These are phyloP conservation scores for Beta lomatogona DNA, from an alignment of 179 eudicot genomes.

Conservation along the genomic window DNA sequence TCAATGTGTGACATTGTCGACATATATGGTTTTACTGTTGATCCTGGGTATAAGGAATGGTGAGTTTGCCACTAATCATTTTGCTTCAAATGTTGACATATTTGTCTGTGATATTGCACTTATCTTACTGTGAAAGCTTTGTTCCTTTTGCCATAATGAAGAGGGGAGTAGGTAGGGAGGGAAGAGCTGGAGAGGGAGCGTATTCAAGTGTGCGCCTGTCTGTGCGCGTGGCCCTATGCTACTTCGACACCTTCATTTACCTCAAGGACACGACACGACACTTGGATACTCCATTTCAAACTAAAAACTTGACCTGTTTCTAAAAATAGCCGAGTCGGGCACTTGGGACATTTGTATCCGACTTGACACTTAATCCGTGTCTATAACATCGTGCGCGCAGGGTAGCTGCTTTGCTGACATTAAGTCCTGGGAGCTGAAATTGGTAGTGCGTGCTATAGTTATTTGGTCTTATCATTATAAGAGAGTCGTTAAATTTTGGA, in stretches of 20 bases:
- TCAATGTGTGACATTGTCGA: slow-evolving; percentile 97
- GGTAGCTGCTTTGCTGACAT: not conserved
- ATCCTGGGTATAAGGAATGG: slow-evolving; percentile 98
- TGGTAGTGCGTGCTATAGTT: not conserved
- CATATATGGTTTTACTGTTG: slow-evolving; percentile 97
- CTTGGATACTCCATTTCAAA: too few species aligned
- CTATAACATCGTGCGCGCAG: not conserved
- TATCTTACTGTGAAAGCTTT: too few species aligned
- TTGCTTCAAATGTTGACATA: not conserved
- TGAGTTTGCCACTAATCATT: slow-evolving; percentile 30
- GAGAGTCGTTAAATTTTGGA: not conserved
- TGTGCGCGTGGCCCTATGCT: too few species aligned
- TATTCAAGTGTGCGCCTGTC: not conserved
- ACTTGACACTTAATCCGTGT: too few species aligned
- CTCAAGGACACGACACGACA: too few species aligned
- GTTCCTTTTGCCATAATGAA: not conserved
- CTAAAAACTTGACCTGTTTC: too few species aligned
- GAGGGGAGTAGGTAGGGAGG: not conserved
- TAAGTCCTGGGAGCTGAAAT: not conserved
- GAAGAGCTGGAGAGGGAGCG: not conserved
- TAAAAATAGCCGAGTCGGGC: too few species aligned
- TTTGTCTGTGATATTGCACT: not conserved
- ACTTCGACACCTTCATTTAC: too few species aligned
- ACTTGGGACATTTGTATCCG: too few species aligned
- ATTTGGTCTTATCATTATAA: not conserved